These are phyloP conservation scores for Microcera coccophila DNA, from an alignment of 2,329 filamentous ascomycete genomes.

Conservation along the genomic window DNA sequence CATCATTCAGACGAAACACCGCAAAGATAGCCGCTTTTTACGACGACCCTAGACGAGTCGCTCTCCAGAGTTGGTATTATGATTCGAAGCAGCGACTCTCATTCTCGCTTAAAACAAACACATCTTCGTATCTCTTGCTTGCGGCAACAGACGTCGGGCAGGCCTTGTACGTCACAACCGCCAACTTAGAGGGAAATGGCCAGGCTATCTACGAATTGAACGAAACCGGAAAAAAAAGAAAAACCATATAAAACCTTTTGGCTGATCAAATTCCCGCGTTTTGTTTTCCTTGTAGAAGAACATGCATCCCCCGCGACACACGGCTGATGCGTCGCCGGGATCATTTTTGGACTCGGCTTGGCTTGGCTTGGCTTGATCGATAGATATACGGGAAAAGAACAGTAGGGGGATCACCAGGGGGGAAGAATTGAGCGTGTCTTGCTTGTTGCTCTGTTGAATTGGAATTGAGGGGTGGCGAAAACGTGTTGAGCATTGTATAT, in stretches of 20 bases:
- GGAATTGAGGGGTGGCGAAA: too few species aligned
- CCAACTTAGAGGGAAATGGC: neutral
- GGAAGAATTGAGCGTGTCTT: neutral
- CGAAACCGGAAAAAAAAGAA: slow-evolving; percentile 19
- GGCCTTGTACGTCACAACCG: too few species aligned
- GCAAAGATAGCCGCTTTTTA: slow-evolving; percentile 14
- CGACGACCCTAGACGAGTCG: too few species aligned
- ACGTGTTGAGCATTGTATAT: slow-evolving; percentile 13
- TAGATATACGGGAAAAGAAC: neutral
- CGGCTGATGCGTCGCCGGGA: neutral
- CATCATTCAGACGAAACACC: slow-evolving; percentile 16
- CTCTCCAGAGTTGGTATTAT: too few species aligned
- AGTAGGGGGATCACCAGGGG: neutral
- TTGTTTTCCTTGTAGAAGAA: slow-evolving; percentile 15
- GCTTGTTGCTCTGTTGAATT: too few species aligned
- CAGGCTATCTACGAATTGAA: slow-evolving; percentile 23
- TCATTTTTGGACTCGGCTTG: slow-evolving; percentile 1
- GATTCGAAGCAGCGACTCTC: slow-evolving; percentile 10
- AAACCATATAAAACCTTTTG: slow-evolving; percentile 11
- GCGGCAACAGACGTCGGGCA: slow-evolving; percentile 20
- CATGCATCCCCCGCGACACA: neutral
- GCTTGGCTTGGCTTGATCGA: slow-evolving; percentile 5
- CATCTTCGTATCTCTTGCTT: slow-evolving; percentile 15
- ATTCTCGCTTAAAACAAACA: neutral
- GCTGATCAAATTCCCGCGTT: slow-evolving; percentile 10